Conservation (phyloP, 768 basidiomycete species). For the Amanita rubescens region DNA sequence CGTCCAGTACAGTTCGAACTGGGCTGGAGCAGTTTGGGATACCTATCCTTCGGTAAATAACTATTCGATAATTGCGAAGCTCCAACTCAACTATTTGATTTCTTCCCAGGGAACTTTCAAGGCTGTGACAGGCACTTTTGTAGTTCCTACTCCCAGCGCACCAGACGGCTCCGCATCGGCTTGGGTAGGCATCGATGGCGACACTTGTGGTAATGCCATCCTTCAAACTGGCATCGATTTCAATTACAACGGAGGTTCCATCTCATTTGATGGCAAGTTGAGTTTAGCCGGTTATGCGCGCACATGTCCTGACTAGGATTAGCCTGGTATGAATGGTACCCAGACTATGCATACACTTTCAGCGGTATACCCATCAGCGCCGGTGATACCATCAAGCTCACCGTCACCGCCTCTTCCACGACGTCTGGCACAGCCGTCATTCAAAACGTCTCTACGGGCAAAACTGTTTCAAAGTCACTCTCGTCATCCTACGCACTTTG, state of each 20-base stretch:
- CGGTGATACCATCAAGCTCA: not conserved
- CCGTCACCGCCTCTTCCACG: not conserved
- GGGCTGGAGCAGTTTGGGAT: not conserved
- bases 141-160: not conserved
- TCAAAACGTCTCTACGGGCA: not conserved
- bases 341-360: not conserved
- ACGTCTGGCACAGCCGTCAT: not conserved
- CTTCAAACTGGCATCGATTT: not conserved
- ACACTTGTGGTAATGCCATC: not conserved
- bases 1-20: not conserved
- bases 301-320: not conserved
- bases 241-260: not conserved
- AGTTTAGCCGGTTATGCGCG: not conserved
- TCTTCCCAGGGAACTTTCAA: not conserved
- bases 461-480: not conserved
- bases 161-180: not conserved
- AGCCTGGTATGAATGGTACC: conserved; percentile 6
- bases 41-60: not conserved
- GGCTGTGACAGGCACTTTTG: not conserved
- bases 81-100: not conserved
- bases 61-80: conserved; percentile 6
- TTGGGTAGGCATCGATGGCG: not conserved
- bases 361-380: not conserved
- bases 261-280: not conserved
- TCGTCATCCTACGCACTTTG: not conserved